Evolutionary conservation across 257 asterid genomes (phyloP).

Genomic region (Avicennia marina): DNA sequence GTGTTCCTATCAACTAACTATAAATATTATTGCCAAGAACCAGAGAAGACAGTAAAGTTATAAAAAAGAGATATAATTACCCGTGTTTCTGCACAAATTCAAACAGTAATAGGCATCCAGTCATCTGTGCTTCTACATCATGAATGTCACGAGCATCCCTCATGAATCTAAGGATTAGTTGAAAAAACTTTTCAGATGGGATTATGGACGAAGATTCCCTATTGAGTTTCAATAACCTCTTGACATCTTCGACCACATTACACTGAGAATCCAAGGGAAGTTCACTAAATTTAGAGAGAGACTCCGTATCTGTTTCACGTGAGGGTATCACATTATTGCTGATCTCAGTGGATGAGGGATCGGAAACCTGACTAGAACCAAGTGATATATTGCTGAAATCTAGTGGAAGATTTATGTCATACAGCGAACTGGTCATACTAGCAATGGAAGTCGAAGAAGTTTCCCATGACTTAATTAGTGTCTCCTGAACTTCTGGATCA

Average conservation of each 20-base stretch:
- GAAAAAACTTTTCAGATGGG: conserved; percentile 30
- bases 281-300: conserved; percentile 34
- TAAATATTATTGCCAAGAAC: neutral
- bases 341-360: conserved; percentile 19
- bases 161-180: conserved; percentile 44
- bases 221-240: conserved; percentile 28
- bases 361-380: conserved; percentile 39
- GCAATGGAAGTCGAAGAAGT: conserved; percentile 53
- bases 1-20: too few relatives aligned
- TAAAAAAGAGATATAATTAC: conserved; percentile 30
- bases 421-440: conserved; percentile 67
- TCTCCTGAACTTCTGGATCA: conserved; percentile 37
- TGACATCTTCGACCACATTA: conserved; percentile 43
- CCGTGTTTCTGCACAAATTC: conserved; percentile 59
- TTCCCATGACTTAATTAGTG: conserved; percentile 34
- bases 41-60: neutral
- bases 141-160: conserved; percentile 45
- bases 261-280: conserved; percentile 72
- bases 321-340: conserved; percentile 13
- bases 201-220: conserved; percentile 29
- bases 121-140: conserved; percentile 59
- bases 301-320: conserved; percentile 29
- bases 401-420: conserved; percentile 50
- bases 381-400: conserved; percentile 55
- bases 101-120: conserved; percentile 57